phyloP scores from a whole-genome alignment of 2,329 filamentous ascomycete genomes.

The Paecilomyces niveus region DNA sequence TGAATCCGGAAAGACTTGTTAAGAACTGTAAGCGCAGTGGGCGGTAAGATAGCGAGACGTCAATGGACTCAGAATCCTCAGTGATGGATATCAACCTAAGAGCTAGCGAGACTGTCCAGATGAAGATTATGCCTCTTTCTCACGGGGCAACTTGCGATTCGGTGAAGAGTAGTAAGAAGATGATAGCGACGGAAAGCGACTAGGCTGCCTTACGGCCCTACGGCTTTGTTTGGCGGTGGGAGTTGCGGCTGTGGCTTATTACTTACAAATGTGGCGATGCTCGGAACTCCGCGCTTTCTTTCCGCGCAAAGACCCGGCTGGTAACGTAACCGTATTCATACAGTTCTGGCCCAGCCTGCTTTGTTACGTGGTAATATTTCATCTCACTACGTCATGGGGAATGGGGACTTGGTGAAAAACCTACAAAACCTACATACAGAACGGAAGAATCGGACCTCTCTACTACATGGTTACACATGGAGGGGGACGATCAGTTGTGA shows the following conservation, averaged over 20 bases:
- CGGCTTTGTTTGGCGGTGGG: background rate
- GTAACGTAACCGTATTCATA: no score
- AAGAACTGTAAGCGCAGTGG: background rate
- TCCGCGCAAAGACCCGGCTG: background rate
- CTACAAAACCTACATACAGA: background rate
- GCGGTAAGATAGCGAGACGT: background rate
- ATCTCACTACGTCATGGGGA: background rate
- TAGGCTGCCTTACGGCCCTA: slow-evolving; percentile 1
- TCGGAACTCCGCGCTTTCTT: background rate
- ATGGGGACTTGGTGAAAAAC: background rate
- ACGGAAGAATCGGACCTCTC: background rate
- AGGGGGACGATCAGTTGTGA: background rate
- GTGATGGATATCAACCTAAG: background rate
- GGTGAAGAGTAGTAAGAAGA: background rate
- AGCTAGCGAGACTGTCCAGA: background rate
- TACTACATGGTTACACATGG: background rate
- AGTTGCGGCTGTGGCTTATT: background rate
- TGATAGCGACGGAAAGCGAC: slow-evolving; percentile 2
- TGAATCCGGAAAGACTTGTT: background rate
- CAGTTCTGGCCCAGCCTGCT: no score
- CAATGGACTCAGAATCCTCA: background rate
- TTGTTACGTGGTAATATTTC: background rate
- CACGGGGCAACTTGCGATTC: background rate
- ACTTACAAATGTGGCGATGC: background rate
- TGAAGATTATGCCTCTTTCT: background rate